Percentiles rank a stretch among this genome's conserved stretches.
phyloP scores from a whole-genome alignment of 1,284 basidiomycete genomes.

The Pascua guehoae region DNA sequence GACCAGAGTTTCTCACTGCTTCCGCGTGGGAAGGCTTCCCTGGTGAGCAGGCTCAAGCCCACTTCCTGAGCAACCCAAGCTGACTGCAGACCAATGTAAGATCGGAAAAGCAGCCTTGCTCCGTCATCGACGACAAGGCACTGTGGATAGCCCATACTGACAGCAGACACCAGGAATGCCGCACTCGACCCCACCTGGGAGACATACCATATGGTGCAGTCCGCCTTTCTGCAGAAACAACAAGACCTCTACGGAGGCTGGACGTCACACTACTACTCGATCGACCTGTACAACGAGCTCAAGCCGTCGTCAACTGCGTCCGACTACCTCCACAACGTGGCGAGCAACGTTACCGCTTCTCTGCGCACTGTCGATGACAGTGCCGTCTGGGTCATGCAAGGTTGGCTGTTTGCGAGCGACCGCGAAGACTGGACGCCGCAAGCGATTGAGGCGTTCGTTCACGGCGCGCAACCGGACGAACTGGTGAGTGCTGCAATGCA shows the following conservation, averaged over 20 bases:
- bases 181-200: conserved; percentile 53
- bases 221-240: conserved; percentile 52
- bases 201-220: conserved; percentile 49
- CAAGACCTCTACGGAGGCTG: conserved; percentile 45
- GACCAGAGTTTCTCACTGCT: conserved; percentile 45
- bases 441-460: conserved; percentile 33
- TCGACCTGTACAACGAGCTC: conserved; percentile 55
- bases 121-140: too few species aligned
- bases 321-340: conserved; percentile 47
- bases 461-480: background rate
- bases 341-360: conserved; percentile 46
- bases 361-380: conserved; percentile 50
- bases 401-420: conserved; percentile 48
- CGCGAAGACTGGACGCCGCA: conserved; percentile 50
- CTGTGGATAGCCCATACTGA: background rate
- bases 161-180: conserved; percentile 43
- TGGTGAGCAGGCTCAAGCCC: background rate
- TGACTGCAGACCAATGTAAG: too few species aligned
- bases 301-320: conserved; percentile 46
- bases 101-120: too few species aligned
- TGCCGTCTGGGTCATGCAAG: conserved; percentile 54
- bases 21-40: conserved; percentile 7
- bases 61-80: too few species aligned
- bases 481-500: too few species aligned
- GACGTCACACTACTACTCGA: conserved; percentile 52